Base-by-base conservation (phyloP, 805 yeast species). In the Myxozyma melibiosi region DNA sequence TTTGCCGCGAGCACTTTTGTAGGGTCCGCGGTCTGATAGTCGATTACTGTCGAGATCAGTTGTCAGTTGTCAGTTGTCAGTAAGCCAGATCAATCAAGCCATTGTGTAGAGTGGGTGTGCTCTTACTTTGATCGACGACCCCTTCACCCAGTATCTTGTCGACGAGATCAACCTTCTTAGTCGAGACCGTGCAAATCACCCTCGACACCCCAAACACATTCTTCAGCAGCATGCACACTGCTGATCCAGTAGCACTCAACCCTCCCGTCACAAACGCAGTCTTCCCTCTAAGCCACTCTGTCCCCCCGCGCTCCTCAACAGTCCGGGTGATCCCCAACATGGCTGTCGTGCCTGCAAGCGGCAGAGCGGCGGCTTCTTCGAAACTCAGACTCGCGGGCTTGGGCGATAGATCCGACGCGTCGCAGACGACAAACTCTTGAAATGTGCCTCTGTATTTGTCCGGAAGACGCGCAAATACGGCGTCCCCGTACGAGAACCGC, bases 151-250 rank as follows among this genome's bases (percentile, higher is more conserved):
- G 48, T 13, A 58, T 38, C 16, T 37, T 22, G n/a, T 53, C 47
- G 18, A 58, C 51, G 3, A 38, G 39, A 1, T 40, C 53, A 9
- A 58, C 54, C 44, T 65, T 64, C 25, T 43, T 14, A 13, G 66
- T 63, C 14, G 67, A 64, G 7, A 58, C 62, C 2, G 65, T 59
- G 14, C 66, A 53, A n/a, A 58, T 55, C 7, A 65, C 64, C 31
- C 55, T 50, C 5, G 42, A 51, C 20, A 47, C 57, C 20, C 62
- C 65, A 31, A 52, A 53, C 14, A 64, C 64, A 24, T 64, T 61
- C 37, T 54, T 55, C 27, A 62, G 56, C 20, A 65, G 31, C 54
- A 63, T 61, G 31, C 62, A 53, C 9, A 60, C 61, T 41, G 48
- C 51, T 3, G 58, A 46, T 4, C 67, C 67, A 41, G 48, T 42